Conservation (phyloP, 106 monocot genomes). For the Dioscorea alata region DNA sequence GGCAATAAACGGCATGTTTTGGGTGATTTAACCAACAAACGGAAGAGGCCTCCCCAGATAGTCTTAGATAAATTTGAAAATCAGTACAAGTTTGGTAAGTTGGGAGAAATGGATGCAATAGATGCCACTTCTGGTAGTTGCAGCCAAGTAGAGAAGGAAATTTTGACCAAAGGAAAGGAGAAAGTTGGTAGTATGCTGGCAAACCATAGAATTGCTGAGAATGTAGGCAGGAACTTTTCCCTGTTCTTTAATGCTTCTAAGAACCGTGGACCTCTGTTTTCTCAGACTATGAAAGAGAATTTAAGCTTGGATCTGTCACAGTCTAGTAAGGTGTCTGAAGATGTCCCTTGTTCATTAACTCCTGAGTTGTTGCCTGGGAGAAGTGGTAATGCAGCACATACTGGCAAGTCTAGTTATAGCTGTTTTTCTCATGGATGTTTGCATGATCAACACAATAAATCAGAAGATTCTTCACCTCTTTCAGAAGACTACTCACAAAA, state of each 20-base stretch:
- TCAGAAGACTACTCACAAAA: background rate
- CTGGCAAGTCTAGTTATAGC: background rate
- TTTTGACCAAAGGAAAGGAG: background rate
- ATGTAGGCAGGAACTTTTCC: background rate
- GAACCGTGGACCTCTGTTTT: background rate
- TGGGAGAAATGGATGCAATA: background rate
- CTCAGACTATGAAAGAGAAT: background rate
- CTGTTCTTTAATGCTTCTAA: background rate
- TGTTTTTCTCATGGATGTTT: background rate
- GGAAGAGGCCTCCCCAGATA: slow-evolving; percentile 10
- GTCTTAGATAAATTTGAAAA: slow-evolving; percentile 8
- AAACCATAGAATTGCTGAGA: background rate
- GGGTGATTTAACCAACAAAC: slow-evolving; percentile 16
- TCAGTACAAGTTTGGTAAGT: background rate
- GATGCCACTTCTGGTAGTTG: background rate
- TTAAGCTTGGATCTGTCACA: background rate
- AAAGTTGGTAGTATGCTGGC: background rate
- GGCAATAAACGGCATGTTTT: slow-evolving; percentile 1
- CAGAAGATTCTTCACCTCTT: slow-evolving; percentile 5
- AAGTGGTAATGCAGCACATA: background rate
- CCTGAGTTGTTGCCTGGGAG: no score
- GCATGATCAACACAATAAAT: slow-evolving; percentile 1
- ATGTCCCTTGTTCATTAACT: background rate
- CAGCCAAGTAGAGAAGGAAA: background rate
- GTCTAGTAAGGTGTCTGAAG: background rate